phyloP scores from a whole-genome alignment of 139 green algal genomes.

The Auxenochlorella protothecoides region DNA sequence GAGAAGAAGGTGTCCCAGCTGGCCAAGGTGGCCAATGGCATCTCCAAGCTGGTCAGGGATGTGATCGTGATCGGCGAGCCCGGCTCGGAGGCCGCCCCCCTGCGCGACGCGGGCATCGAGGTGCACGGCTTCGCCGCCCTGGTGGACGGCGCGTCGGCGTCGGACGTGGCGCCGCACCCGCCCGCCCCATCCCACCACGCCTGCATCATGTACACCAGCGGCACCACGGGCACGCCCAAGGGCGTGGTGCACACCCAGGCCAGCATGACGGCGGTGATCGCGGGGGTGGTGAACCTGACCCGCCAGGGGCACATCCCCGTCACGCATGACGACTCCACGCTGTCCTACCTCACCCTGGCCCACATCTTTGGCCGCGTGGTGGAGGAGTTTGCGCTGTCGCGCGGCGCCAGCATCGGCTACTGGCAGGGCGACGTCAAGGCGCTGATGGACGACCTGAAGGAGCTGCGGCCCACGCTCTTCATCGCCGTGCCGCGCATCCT shows the following conservation, averaged over 20 bases:
- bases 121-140: not conserved
- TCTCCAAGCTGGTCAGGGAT: too few species aligned
- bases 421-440: conserved; percentile 65
- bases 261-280: conserved; percentile 28
- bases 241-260: conserved; percentile 48
- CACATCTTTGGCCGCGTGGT: conserved; percentile 60
- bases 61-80: too few species aligned
- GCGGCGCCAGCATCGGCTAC: conserved; percentile 52
- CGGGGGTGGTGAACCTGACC: conserved; percentile 14
- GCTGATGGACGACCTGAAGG: conserved; percentile 60
- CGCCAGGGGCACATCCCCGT: conserved; percentile 15
- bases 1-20: not conserved
- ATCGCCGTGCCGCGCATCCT: conserved; percentile 68
- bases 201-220: conserved; percentile 91
- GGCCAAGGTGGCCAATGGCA: not conserved
- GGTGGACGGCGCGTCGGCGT: not conserved
- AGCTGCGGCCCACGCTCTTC: conserved; percentile 65
- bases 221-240: conserved; percentile 51
- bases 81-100: too few species aligned
- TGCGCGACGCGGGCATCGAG: not conserved
- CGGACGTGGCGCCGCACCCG: conserved; percentile 1
- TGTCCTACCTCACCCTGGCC: conserved; percentile 57
- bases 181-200: conserved; percentile 60
- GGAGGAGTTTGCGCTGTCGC: conserved; percentile 39
- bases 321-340: conserved; percentile 26